Percentiles rank a stretch among this genome's conserved stretches.
Conservation (phyloP, 2,329 filamentous ascomycete species). For the Alternaria ethzedia region DNA sequence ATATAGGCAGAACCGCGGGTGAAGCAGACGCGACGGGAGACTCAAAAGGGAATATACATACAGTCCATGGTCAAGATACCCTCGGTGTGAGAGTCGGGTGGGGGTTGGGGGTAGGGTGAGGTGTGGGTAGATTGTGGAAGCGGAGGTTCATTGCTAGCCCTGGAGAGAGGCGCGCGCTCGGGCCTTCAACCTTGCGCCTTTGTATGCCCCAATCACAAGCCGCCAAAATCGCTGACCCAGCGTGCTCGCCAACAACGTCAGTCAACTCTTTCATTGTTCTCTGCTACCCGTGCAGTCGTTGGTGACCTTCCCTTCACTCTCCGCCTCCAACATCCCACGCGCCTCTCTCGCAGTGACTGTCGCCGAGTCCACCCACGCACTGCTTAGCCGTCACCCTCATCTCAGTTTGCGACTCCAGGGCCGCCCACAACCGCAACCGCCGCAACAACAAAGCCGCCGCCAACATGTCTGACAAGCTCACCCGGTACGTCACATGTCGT, state of each 20-base stretch:
- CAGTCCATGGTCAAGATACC: slow-evolving; percentile 65
- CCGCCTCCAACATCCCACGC: not conserved
- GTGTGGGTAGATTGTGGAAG: slow-evolving; percentile 37
- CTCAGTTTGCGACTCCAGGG: slow-evolving; percentile 11
- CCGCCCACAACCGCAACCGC: slow-evolving; percentile 4
- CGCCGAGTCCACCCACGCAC: slow-evolving; percentile 18
- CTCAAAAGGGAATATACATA: slow-evolving; percentile 56
- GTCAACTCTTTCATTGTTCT: slow-evolving; percentile 8
- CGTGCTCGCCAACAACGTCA: slow-evolving; percentile 29
- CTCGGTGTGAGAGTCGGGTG: slow-evolving; percentile 40
- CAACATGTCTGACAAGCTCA: slow-evolving; percentile 89
- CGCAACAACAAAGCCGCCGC: slow-evolving; percentile 22
- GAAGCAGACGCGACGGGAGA: slow-evolving; percentile 28
- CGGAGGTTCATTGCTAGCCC: slow-evolving; percentile 25
- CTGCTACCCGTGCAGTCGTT: slow-evolving; percentile 1
- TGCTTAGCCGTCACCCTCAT: slow-evolving; percentile 26
- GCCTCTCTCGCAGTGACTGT: not conserved
- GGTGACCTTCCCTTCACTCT: not conserved
- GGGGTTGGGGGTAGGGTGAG: slow-evolving; percentile 38
- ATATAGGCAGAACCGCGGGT: slow-evolving; percentile 22
- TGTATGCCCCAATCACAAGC: slow-evolving; percentile 10
- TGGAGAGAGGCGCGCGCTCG: not conserved
- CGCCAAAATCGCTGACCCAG: slow-evolving; percentile 18
- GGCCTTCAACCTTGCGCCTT: not conserved
- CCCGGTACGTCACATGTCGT: slow-evolving; percentile 69